Evolutionary conservation across 495 filamentous ascomycete species (phyloP).

Genomic region (Aspergillus leporis): DNA sequence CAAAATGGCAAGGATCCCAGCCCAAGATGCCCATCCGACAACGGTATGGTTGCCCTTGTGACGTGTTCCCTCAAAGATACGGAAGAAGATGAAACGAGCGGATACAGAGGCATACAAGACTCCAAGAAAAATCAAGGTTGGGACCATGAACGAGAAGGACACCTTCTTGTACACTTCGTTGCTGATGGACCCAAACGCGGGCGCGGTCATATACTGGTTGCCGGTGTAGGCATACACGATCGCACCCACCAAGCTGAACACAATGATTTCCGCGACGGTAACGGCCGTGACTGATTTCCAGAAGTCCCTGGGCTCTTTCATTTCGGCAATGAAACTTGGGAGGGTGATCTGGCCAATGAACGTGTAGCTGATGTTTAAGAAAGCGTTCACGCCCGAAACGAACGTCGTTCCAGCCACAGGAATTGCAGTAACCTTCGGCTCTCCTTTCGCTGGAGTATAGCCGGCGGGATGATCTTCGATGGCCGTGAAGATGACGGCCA

Average conservation of each 20-base stretch:
- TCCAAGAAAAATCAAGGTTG: constrained; percentile 85
- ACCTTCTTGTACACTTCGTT: constrained; percentile 75
- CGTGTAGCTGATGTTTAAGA: constrained; percentile 88
- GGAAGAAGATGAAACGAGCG: constrained; percentile 85
- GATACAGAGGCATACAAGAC: constrained; percentile 87
- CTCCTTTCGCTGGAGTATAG: constrained; percentile 56
- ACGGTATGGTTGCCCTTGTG: constrained; percentile 78
- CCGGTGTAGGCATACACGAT: constrained; percentile 81
- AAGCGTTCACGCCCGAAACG: constrained; percentile 75
- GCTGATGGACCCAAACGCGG: constrained; percentile 78
- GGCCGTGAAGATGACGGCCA: constrained; percentile 76
- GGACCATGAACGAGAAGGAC: constrained; percentile 89
- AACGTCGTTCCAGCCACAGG: constrained; percentile 74
- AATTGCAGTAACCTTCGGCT: constrained; percentile 62
- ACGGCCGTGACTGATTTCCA: constrained; percentile 87
- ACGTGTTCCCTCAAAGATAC: constrained; percentile 71
- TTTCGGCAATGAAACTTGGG: constrained; percentile 89
- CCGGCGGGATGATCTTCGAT: constrained; percentile 67
- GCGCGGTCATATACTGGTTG: constrained; percentile 77
- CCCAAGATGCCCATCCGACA: constrained; percentile 79
- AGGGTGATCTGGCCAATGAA: constrained; percentile 93
- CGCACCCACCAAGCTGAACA: constrained; percentile 74
- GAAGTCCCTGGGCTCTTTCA: constrained; percentile 83
- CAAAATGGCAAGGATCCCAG: constrained; percentile 66
- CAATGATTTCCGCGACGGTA: constrained; percentile 78